Conservation (phyloP, 352 stramenopile genomes). For the Globisporangium middletonii region DNA sequence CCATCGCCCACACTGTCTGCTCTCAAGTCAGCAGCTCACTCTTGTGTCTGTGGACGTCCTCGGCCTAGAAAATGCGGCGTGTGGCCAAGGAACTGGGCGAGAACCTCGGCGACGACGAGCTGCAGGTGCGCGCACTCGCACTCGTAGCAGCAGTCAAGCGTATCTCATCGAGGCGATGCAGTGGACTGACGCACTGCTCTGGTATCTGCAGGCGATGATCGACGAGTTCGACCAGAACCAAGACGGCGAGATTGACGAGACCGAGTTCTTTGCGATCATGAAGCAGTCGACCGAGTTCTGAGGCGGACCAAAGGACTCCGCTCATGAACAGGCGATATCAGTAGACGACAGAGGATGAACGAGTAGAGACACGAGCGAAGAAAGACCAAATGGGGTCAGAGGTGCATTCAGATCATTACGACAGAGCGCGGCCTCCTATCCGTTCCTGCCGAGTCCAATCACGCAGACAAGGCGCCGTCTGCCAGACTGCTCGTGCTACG, state of each 20-base stretch:
- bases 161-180: not conserved
- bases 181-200: not conserved
- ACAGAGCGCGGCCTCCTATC: conserved; percentile 3
- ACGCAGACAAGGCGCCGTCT: conserved; percentile 6
- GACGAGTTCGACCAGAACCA: conserved; percentile 94
- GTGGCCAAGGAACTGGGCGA: conserved; percentile 92
- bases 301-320: too few relatives aligned
- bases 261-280: conserved; percentile 90
- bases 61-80: conserved; percentile 83
- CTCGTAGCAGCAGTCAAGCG: not conserved
- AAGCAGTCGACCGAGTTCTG: conserved; percentile 81
- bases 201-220: conserved; percentile 84
- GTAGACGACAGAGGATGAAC: conserved; percentile 1
- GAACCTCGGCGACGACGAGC: conserved; percentile 89
- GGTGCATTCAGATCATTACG: conserved; percentile 2
- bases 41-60: conserved; percentile 2
- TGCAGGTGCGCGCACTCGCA: conserved; percentile 31
- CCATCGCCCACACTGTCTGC: too few relatives aligned
- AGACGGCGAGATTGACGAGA: conserved; percentile 87
- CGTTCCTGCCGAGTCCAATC: conserved; percentile 16
- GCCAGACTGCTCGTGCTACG: conserved; percentile 10
- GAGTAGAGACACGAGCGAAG: conserved; percentile 6
- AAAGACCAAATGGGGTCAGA: not conserved
- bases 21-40: not conserved
- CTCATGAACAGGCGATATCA: not conserved